These are phyloP conservation scores for Cyberlindnera americana DNA, from an alignment of 805 yeast genomes.

Conservation along the genomic window DNA sequence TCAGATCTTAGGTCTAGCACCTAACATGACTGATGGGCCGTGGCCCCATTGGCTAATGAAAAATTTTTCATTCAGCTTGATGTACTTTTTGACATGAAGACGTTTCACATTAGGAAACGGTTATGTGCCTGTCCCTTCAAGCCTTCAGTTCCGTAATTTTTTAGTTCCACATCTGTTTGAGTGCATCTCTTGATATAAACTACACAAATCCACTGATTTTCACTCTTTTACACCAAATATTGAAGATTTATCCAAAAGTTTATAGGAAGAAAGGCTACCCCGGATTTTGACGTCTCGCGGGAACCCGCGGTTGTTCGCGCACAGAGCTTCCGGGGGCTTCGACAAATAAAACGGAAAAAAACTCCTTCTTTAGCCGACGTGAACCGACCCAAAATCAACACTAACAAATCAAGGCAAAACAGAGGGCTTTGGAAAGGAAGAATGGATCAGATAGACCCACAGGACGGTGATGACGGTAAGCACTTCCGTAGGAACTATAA, in stretches of 20 bases:
- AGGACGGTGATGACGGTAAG: conserved; percentile 18
- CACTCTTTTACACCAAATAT: too few species aligned
- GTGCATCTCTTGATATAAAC: too few species aligned
- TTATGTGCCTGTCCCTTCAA: too few species aligned
- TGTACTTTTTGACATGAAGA: conserved; percentile 18
- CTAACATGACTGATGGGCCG: background rate
- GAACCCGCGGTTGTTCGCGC: conserved; percentile 3
- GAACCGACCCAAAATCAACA: conserved; percentile 3
- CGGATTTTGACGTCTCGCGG: background rate
- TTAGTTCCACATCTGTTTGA: background rate
- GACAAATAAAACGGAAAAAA: background rate
- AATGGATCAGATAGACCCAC: too few species aligned
- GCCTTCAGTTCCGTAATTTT: too few species aligned
- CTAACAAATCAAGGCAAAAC: background rate
- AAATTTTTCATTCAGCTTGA: too few species aligned
- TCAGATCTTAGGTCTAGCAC: too few species aligned
- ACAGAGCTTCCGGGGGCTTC: background rate
- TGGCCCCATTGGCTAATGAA: too few species aligned
- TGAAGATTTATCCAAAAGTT: too few species aligned
- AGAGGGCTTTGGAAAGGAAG: background rate
- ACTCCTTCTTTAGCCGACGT: conserved; percentile 4
- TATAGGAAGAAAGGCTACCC: background rate
- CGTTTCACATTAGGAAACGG: conserved; percentile 3
- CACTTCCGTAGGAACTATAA: conserved; percentile 40
- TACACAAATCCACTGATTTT: too few species aligned